Base-by-base conservation (phyloP, 768 basidiomycete genomes). In the Dioszegia aurantiaca region DNA sequence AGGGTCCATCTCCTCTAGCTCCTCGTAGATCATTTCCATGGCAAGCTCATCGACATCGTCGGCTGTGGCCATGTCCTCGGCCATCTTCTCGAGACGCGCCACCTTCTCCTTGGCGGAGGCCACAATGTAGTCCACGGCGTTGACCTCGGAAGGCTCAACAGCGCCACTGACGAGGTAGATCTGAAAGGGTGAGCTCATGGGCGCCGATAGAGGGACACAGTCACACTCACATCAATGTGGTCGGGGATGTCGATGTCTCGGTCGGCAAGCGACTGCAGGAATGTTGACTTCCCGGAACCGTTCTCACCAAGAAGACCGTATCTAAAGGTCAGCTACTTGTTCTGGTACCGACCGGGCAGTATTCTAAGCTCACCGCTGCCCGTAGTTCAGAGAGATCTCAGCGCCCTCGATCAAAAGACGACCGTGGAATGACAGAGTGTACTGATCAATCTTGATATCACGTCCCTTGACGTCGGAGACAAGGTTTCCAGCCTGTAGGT, bases 291-390 rank as follows among this genome's bases (percentile, higher is more conserved):
- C 80, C 94, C 94, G n/a, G 89, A 93, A 30, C 94, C 94, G 74
- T 99, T 98, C 77, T 97, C 91, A 36, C 94, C 94, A 41, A 99
- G 81, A 30, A 99, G 81, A 77, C 95, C 95, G 71, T 99, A 99
- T 63, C 80, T 79, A 43, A 9, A 31, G 26, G 23, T 60, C 41
- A 46, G 33, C 39, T 33, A 33, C n/a, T n/a, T n/a, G n/a, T n/a
- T n/a, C 21, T 2, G 5, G 27, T n/a, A 2, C 26, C 12, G 3
- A 28, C 14, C 23, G 47, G n/a, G 11, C 4, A 9, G 10, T 16
- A 27, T 33, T 26, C 17, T 6, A 4, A 30, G 60, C 68, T 56
- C 43, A 69, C 64, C 74, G 60, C 58, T 78, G 75, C 40, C 77
- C 77, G 62, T 78, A 78, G 60, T 78, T 78, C 55, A 78, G 65